Evolutionary conservation across 2,329 filamentous ascomycete genomes (phyloP), one percentile per base, ranked within the genome.

Genomic region (Blastomyces gilchristii): DNA sequence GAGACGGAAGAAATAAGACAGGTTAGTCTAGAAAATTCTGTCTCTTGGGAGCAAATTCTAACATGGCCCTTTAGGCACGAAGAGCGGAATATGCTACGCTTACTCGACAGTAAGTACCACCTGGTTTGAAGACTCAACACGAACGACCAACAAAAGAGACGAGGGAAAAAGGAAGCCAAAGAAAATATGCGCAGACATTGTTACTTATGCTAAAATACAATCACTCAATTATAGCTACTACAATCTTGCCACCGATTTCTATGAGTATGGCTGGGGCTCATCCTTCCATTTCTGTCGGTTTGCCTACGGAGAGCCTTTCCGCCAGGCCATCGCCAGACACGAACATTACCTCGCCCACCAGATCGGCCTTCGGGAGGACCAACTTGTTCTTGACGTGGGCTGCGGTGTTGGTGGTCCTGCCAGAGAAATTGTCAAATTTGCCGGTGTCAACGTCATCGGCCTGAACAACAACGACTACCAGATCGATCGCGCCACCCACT

Each of bases 381-480:
- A 94, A 87, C 89, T 85, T 73, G 93, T 97, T 22, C 82, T 99
- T 39, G 94, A 99, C 73, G 94, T 99, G 64, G 94, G 94, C 65
- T 99, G 94, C 72, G 94, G 94, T 83, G 91, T 97, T 62, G 94
- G 94, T 71, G 94, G 94, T 57, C 94, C 94, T 28, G 94, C 93
- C 7, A 86, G 92, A 66, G 92, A 97, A 81, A 97, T 99, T 71
- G 90, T 90, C 79, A 95, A 95, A 79, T 99, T 99, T 80, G 88
- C 90, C 12, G 93, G 90, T 65, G 88, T 85, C 70, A 91, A 97
- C 71, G 84, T 97, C 67, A 88, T 91, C 31, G 94, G 94, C 53
- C 80, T 97, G 75, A 99, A 97, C 86, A 97, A 97, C 86, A 97
- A 97, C 78, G 91, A 97, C 80, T 99, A 99, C 82, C 94, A 97